Percentiles rank a stretch among this genome's conserved stretches.
Evolutionary conservation across 202 grass and related monocot species (phyloP).

Genomic region (Elaeis oleifera): DNA sequence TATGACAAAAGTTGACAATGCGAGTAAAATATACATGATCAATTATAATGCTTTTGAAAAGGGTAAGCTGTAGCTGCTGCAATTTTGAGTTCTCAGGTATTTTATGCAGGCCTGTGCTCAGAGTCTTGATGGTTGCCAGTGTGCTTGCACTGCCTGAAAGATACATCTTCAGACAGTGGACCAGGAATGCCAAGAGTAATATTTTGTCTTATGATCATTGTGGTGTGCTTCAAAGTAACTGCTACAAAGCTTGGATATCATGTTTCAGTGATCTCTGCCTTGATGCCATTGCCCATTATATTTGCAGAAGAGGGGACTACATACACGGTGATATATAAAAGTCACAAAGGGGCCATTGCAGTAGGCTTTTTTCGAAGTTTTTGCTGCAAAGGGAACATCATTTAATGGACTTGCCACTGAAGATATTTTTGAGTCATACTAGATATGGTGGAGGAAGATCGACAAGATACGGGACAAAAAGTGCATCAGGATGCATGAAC

Average conservation of each 20-base stretch:
- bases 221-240: constrained; percentile 14
- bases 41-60: constrained; percentile 27
- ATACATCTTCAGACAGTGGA: constrained; percentile 44
- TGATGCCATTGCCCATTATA: constrained; percentile 27
- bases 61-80: constrained; percentile 37
- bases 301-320: constrained; percentile 50
- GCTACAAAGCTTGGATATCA: constrained; percentile 23
- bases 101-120: constrained; percentile 30
- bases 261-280: constrained; percentile 38
- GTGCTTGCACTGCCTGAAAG: constrained; percentile 26
- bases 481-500: too few species aligned
- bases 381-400: constrained; percentile 23
- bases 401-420: constrained; percentile 1
- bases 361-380: constrained; percentile 43
- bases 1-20: constrained; percentile 25
- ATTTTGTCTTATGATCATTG: constrained; percentile 6
- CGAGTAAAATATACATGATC: constrained; percentile 21
- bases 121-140: constrained; percentile 27
- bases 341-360: constrained; percentile 38
- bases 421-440: too few species aligned
- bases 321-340: constrained; percentile 36
- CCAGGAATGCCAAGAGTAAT: constrained; percentile 34
- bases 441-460: too few species aligned
- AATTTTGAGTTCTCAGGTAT: constrained; percentile 50
- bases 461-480: too few species aligned